Conservation (phyloP, 2,329 filamentous ascomycete species). For the Hypoxylon sp. region DNA sequence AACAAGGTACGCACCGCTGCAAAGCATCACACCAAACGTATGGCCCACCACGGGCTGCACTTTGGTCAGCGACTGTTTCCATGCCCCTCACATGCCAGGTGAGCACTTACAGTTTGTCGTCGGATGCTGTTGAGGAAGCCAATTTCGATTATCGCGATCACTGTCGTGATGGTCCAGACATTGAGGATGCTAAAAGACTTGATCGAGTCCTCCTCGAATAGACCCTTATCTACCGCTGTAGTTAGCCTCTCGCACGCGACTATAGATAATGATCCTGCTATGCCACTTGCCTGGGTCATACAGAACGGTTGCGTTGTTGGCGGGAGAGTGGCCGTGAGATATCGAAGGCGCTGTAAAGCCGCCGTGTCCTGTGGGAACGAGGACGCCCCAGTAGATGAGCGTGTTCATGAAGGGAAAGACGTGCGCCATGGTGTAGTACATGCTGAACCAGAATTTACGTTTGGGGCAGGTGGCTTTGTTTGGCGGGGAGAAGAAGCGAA, state of each 20-base stretch:
- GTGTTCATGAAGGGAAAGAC: slow-evolving; percentile 60
- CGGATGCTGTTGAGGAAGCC: slow-evolving; percentile 62
- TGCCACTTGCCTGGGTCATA: slow-evolving; percentile 42
- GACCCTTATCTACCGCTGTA: slow-evolving; percentile 51
- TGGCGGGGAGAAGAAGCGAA: slow-evolving; percentile 56
- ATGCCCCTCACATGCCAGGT: background rate
- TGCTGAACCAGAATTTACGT: slow-evolving; percentile 55
- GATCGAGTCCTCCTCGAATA: slow-evolving; percentile 59
- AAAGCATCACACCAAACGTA: slow-evolving; percentile 51
- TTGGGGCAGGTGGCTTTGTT: slow-evolving; percentile 50
- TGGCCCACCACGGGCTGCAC: slow-evolving; percentile 55
- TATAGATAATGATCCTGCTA: background rate
- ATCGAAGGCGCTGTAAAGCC: slow-evolving; percentile 42
- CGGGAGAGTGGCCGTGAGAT: slow-evolving; percentile 34
- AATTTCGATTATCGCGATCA: slow-evolving; percentile 56
- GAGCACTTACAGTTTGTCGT: slow-evolving; percentile 54
- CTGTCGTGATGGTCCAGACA: slow-evolving; percentile 53
- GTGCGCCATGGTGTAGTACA: slow-evolving; percentile 58
- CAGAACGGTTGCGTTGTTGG: slow-evolving; percentile 25
- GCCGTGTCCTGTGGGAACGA: slow-evolving; percentile 50
- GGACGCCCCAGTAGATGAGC: slow-evolving; percentile 56
- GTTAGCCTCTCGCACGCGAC: slow-evolving; percentile 11
- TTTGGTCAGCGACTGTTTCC: slow-evolving; percentile 24
- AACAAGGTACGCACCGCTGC: slow-evolving; percentile 55
- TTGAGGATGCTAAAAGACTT: slow-evolving; percentile 57